Base-by-base conservation (phyloP, 352 stramenopile species). In the Globisporangium paddicum region DNA sequence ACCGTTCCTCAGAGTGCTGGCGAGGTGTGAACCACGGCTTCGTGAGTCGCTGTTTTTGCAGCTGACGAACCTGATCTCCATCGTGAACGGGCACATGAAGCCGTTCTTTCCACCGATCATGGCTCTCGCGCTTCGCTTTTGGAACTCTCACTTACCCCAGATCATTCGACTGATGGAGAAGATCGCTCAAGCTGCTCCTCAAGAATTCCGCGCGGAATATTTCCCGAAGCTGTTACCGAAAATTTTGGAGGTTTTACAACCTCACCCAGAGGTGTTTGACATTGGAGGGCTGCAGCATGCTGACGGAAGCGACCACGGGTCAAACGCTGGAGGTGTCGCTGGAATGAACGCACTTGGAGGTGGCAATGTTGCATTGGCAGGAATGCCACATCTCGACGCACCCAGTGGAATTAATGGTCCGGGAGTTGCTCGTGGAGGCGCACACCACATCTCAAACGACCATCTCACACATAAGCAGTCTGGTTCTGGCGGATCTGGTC, bases 41-140 rank as follows among this genome's bases (percentile, higher is more conserved):
- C 82, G 96, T 40, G 96, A 99, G 69, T 97, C 90, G 47, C 79
- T 99, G n/a, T 90, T 99, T 25, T 80, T 98, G 60, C 95, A 99
- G 62, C 78, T 99, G 11, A 97, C 95, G 56, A 94, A 87, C 47
- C 69, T 99, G 18, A 98, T 98, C 30, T 79, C 87, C 7, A 99
- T 99, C 63, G 96, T 99, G 14, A 80, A 96, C 45, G 79, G 96
- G 19, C 92, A 99, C 77, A 90, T 99, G 63, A 89, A 96, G 49
- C 92, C 95, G 23, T 99, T 99, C 72, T 90, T 99, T 18, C 82
- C 90, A 5, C 85, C 87, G 5, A 99, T 99, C 52, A 98, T 99
- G 72, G 84, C 96, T 40, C 85, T 99, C 4, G 85, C 98, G 13
- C 78, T 98, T 47, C 85, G 96, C 14, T 99, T 98, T 63, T 99